Percentiles rank a stretch among this genome's conserved stretches.
These are phyloP conservation scores for Sanghuangporus sanghuang DNA, from an alignment of 1,284 basidiomycete genomes.

Conservation along the genomic window DNA sequence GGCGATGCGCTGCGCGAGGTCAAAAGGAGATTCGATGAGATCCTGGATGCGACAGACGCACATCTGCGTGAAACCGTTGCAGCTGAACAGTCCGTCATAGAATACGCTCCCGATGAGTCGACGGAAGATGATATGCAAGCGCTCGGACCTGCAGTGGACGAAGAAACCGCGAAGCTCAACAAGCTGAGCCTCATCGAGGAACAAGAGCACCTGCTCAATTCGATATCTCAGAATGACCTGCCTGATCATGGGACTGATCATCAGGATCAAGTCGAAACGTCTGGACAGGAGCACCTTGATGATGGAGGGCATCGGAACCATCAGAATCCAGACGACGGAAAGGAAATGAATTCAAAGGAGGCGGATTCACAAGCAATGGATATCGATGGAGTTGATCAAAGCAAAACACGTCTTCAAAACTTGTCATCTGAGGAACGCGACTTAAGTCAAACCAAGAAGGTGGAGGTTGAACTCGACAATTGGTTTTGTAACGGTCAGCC, in stretches of 20 bases:
- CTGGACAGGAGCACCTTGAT: background rate
- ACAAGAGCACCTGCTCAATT: conserved; percentile 28
- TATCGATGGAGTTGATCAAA: background rate
- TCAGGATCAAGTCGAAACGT: background rate
- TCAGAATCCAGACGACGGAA: background rate
- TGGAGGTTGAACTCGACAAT: conserved; percentile 60
- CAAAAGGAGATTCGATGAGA: conserved; percentile 80
- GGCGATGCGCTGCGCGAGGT: conserved; percentile 88
- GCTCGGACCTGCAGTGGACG: conserved; percentile 80
- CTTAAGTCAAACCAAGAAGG: conserved; percentile 29
- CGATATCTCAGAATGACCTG: background rate
- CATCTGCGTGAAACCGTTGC: conserved; percentile 30
- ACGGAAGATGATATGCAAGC: conserved; percentile 81
- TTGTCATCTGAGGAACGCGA: conserved; percentile 29
- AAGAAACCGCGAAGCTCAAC: conserved; percentile 78
- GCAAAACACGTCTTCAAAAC: conserved; percentile 22
- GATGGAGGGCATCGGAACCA: background rate
- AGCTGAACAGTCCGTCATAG: conserved; percentile 55
- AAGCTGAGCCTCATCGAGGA: conserved; percentile 77
- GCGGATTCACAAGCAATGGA: background rate
- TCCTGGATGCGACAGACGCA: conserved; percentile 52
- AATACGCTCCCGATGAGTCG: conserved; percentile 80
- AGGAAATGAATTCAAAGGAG: background rate
- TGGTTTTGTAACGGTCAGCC: conserved; percentile 62
- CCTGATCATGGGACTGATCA: background rate